phyloP scores from a whole-genome alignment of 1,139 yeast species.

The Pneumocystis canis region DNA sequence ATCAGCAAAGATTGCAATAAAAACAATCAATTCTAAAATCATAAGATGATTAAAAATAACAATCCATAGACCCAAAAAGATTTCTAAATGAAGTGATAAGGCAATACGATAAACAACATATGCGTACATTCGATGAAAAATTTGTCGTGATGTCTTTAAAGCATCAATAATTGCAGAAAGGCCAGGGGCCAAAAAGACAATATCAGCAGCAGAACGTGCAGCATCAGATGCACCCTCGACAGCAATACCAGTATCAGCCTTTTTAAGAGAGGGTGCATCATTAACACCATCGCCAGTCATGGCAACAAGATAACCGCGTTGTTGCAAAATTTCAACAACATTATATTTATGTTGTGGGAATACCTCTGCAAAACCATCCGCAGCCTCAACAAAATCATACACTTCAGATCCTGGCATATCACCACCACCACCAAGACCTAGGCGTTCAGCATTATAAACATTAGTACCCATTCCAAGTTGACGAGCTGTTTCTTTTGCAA shows the following conservation, averaged over 20 bases:
- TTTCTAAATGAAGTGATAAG: slow-evolving; percentile 55
- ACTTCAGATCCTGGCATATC: slow-evolving; percentile 61
- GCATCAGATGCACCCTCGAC: slow-evolving; percentile 75
- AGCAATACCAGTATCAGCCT: slow-evolving; percentile 71
- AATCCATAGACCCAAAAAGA: slow-evolving; percentile 61
- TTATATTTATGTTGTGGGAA: slow-evolving; percentile 73
- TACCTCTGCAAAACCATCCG: slow-evolving; percentile 71
- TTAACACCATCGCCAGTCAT: slow-evolving; percentile 77
- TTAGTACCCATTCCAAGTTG: slow-evolving; percentile 58
- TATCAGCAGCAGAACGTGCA: slow-evolving; percentile 68
- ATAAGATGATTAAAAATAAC: slow-evolving; percentile 53
- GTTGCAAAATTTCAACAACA: slow-evolving; percentile 62
- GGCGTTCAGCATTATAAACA: slow-evolving; percentile 57
- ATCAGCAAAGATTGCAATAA: slow-evolving; percentile 64
- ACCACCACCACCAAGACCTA: slow-evolving; percentile 60
- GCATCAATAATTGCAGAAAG: slow-evolving; percentile 66
- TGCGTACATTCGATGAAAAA: slow-evolving; percentile 72
- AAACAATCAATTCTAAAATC: slow-evolving; percentile 54
- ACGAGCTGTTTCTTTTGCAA: slow-evolving; percentile 58
- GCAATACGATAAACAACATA: slow-evolving; percentile 71
- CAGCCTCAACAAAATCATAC: slow-evolving; percentile 64
- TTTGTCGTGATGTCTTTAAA: slow-evolving; percentile 61
- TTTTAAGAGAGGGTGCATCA: slow-evolving; percentile 67
- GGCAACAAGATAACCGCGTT: slow-evolving; percentile 65
- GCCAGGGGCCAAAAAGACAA: slow-evolving; percentile 69